phyloP scores from a whole-genome alignment of 805 yeast genomes.

The Millerozyma miso region DNA sequence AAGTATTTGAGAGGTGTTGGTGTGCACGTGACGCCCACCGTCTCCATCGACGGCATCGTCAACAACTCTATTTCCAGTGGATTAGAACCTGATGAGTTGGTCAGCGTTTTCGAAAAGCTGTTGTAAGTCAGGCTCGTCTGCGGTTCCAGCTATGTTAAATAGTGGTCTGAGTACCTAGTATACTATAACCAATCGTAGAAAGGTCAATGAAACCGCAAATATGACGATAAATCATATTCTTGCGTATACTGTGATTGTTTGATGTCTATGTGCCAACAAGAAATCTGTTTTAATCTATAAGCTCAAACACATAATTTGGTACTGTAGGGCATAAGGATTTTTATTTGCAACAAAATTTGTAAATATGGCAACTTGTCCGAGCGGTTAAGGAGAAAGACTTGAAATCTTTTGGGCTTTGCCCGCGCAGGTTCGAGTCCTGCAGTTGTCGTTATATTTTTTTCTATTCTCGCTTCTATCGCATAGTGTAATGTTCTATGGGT shows the following conservation, averaged over 20 bases:
- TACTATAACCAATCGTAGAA: too few relatives aligned
- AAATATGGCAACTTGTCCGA: slow-evolving; percentile 41
- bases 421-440: slow-evolving; percentile 50
- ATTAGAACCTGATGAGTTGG: slow-evolving; percentile 44
- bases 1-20: slow-evolving; percentile 72
- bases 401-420: slow-evolving; percentile 48
- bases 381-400: slow-evolving; percentile 47
- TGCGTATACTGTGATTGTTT: too few relatives aligned
- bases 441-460: slow-evolving; percentile 35
- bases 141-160: too few relatives aligned
- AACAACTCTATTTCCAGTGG: slow-evolving; percentile 59
- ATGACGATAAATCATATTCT: too few relatives aligned
- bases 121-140: slow-evolving; percentile 4
- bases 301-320: too few relatives aligned
- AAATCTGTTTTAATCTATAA: too few relatives aligned
- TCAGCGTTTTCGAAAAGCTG: slow-evolving; percentile 31
- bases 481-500: not conserved
- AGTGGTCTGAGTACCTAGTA: too few relatives aligned
- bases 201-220: too few relatives aligned
- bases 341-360: not conserved
- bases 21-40: slow-evolving; percentile 83
- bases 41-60: slow-evolving; percentile 63
- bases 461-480: not conserved
- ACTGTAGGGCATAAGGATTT: not conserved
- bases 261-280: too few relatives aligned